Conservation (phyloP, 2,329 filamentous ascomycete genomes). For the Aspergillus japonicus region DNA sequence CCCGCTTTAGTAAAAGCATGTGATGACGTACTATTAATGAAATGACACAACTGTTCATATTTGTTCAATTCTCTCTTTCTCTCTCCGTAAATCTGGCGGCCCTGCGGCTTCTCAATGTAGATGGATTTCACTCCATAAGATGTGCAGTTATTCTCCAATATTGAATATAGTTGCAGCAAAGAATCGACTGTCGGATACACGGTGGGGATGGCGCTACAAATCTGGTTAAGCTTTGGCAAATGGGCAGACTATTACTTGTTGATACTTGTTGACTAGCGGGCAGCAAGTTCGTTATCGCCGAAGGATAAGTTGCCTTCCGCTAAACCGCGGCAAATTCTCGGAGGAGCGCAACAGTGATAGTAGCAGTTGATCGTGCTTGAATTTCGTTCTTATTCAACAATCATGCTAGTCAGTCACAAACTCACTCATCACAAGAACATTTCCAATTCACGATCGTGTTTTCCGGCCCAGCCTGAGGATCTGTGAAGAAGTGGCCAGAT, state of each 20-base stretch:
- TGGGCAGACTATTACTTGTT: background rate
- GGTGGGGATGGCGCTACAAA: background rate
- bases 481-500: background rate
- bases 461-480: background rate
- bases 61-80: background rate
- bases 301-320: background rate
- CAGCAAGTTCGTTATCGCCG: background rate
- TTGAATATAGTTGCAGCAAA: background rate
- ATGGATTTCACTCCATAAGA: background rate
- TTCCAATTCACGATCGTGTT: background rate
- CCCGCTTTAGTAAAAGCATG: constrained; percentile 21
- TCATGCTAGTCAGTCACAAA: background rate
- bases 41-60: constrained; percentile 21
- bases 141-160: background rate
- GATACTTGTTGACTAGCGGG: background rate
- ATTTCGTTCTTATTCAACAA: background rate
- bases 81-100: background rate
- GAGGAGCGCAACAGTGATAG: background rate
- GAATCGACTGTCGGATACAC: background rate
- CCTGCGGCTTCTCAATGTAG: background rate
- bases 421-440: background rate
- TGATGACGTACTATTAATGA: constrained; percentile 32
- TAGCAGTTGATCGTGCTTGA: background rate
- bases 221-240: background rate
- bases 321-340: constrained; percentile 4